Evolutionary conservation across 2,329 filamentous ascomycete genomes (phyloP).

Genomic region (Talaromyces sp.): DNA sequence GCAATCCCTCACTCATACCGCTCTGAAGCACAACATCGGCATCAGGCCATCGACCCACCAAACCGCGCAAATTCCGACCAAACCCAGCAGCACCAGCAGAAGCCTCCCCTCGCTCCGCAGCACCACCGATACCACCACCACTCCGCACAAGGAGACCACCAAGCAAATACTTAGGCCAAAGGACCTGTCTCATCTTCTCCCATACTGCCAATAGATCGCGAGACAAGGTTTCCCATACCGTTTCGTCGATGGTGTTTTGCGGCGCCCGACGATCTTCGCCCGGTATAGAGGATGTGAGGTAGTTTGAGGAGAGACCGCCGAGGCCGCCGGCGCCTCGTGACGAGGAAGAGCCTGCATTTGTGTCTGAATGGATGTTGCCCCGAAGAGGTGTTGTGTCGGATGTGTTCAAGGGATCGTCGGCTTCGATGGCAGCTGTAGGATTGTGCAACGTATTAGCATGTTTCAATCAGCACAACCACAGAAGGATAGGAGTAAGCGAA

Average conservation of each 20-base stretch:
- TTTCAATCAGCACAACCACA: not conserved
- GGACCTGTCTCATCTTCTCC: constrained; percentile 96
- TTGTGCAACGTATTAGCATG: not conserved
- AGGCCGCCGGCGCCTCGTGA: constrained; percentile 36
- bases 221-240: constrained; percentile 94
- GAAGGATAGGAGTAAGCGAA: constrained; percentile 32
- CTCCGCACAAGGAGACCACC: constrained; percentile 61
- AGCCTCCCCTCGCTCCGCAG: constrained; percentile 58
- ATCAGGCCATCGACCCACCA: constrained; percentile 66
- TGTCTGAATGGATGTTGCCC: constrained; percentile 73
- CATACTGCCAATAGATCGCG: constrained; percentile 90
- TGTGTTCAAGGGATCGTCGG: constrained; percentile 77
- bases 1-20: constrained; percentile 80
- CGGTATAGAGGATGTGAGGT: constrained; percentile 83
- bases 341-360: constrained; percentile 26
- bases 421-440: constrained; percentile 68
- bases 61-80: constrained; percentile 51
- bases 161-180: constrained; percentile 93
- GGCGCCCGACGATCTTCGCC: constrained; percentile 90
- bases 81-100: constrained; percentile 33
- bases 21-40: constrained; percentile 65
- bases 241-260: constrained; percentile 93
- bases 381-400: constrained; percentile 77
- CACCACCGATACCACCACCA: constrained; percentile 54
- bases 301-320: constrained; percentile 64